These are phyloP conservation scores for Sphaceloma murrayae DNA, from an alignment of 2,329 filamentous ascomycete genomes.

Conservation along the genomic window DNA sequence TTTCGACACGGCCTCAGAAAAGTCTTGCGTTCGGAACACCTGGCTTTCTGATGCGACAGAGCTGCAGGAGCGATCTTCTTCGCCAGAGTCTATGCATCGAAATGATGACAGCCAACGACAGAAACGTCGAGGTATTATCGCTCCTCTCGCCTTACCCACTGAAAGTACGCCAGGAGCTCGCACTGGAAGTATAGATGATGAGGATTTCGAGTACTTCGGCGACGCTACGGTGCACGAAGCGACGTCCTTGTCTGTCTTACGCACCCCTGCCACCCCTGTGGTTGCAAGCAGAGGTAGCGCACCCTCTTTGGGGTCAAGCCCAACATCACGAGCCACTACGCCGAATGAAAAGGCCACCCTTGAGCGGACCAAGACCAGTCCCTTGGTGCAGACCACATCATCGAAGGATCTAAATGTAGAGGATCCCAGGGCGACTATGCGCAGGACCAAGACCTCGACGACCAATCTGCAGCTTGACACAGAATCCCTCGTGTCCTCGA, in stretches of 20 bases:
- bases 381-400: background rate
- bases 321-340: background rate
- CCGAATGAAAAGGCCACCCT: background rate
- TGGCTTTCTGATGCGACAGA: slow-evolving; percentile 14
- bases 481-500: background rate
- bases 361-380: slow-evolving; percentile 5
- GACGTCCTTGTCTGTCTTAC: slow-evolving; percentile 67
- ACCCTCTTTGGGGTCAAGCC: slow-evolving; percentile 18
- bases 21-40: slow-evolving; percentile 4
- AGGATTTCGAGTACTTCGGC: slow-evolving; percentile 64
- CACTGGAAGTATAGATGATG: slow-evolving; percentile 46
- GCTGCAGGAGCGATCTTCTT: background rate
- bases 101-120: slow-evolving; percentile 1
- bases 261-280: slow-evolving; percentile 68
- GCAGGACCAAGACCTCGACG: background rate
- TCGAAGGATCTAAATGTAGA: background rate
- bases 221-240: slow-evolving; percentile 74
- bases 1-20: slow-evolving; percentile 7
- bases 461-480: background rate
- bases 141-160: background rate
- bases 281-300: slow-evolving; percentile 33
- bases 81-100: background rate
- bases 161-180: slow-evolving; percentile 25
- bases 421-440: background rate
- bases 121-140: slow-evolving; percentile 11